Evolutionary conservation across 2,329 filamentous ascomycete genomes (phyloP).

Genomic region (Botrytis elliptica): DNA sequence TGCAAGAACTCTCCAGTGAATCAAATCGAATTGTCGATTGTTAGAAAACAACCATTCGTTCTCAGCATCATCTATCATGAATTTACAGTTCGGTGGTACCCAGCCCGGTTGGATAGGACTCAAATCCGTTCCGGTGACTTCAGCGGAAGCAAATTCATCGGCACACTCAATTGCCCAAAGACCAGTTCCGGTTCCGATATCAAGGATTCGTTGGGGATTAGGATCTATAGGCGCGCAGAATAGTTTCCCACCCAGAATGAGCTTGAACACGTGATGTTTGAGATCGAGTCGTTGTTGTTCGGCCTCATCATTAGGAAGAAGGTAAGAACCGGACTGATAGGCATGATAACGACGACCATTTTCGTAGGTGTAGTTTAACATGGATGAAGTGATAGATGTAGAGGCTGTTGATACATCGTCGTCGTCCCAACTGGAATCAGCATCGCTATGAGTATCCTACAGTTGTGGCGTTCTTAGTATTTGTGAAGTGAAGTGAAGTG

Average conservation of each 20-base stretch:
- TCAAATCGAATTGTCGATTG: conserved; percentile 56
- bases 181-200: conserved; percentile 58
- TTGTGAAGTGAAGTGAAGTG: neutral
- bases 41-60: conserved; percentile 50
- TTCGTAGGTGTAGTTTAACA: conserved; percentile 53
- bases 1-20: conserved; percentile 58
- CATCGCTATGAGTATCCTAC: conserved; percentile 18
- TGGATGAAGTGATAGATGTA: conserved; percentile 36
- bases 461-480: neutral
- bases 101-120: conserved; percentile 58
- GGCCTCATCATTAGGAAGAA: conserved; percentile 59
- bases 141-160: conserved; percentile 47
- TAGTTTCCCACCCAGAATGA: conserved; percentile 37
- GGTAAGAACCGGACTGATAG: conserved; percentile 54
- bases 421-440: conserved; percentile 12
- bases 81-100: conserved; percentile 58
- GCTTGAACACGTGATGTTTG: conserved; percentile 41
- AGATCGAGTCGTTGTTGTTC: conserved; percentile 60
- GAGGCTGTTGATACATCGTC: neutral
- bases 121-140: conserved; percentile 55
- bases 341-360: conserved; percentile 60
- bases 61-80: conserved; percentile 65
- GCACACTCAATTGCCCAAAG: conserved; percentile 62
- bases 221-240: conserved; percentile 52
- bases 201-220: conserved; percentile 51